Evolutionary conservation across 2,329 filamentous ascomycete species (phyloP).

Genomic region (Penicillium sp.): DNA sequence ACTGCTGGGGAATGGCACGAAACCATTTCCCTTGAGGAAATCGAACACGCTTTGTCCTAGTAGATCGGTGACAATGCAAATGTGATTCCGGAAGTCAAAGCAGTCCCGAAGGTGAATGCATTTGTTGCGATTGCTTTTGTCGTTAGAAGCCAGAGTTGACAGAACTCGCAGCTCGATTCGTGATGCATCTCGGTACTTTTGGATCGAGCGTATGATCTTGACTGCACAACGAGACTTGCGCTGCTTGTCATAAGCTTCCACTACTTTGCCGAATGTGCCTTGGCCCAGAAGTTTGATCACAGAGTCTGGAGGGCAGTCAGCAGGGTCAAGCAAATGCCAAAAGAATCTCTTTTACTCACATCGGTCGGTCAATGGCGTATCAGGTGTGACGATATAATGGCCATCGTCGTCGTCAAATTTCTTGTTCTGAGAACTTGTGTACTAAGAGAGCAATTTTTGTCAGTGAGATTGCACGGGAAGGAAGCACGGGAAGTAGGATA

Average conservation of each 20-base stretch:
- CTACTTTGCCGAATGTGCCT: conserved; percentile 97
- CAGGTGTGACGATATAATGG: conserved; percentile 90
- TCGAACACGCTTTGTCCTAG: conserved; percentile 97
- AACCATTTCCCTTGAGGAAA: conserved; percentile 91
- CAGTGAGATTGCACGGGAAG: conserved; percentile 9
- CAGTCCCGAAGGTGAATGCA: conserved; percentile 96
- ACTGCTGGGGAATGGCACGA: conserved; percentile 96
- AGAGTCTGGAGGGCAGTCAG: conserved; percentile 60
- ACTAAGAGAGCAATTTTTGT: conserved; percentile 34
- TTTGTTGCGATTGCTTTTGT: conserved; percentile 86
- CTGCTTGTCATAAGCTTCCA: conserved; percentile 80
- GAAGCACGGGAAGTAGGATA: conserved; percentile 7
- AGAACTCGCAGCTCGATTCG: conserved; percentile 91
- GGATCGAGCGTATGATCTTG: conserved; percentile 97
- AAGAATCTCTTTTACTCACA: conserved; percentile 62
- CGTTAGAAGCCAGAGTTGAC: conserved; percentile 87
- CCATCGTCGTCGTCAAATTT: conserved; percentile 96
- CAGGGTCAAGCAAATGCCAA: neutral
- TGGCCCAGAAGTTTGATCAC: conserved; percentile 89
- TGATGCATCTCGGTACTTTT: conserved; percentile 95
- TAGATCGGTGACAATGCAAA: conserved; percentile 76
- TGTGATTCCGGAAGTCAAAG: conserved; percentile 96
- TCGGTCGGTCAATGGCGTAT: conserved; percentile 80
- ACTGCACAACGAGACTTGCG: conserved; percentile 82
- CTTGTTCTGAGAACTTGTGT: conserved; percentile 52